Percentiles rank a stretch among this genome's conserved stretches.
Evolutionary conservation across 2,329 filamentous ascomycete genomes (phyloP).

Genomic region (Thielaviopsis cerberus): DNA sequence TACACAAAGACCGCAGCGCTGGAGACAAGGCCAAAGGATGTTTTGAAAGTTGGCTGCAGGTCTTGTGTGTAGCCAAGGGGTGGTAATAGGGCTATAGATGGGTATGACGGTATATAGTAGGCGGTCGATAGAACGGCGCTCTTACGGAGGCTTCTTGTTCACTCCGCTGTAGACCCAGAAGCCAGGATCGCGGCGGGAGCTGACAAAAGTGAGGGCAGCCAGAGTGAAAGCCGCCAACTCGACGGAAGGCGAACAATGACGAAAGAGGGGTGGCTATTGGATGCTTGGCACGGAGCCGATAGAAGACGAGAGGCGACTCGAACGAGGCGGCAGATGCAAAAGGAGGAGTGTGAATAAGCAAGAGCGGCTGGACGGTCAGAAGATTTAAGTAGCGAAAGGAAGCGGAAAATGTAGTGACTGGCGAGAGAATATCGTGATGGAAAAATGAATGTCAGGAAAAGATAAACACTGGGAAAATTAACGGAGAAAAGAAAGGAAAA

Average conservation of each 20-base stretch:
- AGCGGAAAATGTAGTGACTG: background rate
- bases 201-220: constrained; percentile 9
- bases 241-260: constrained; percentile 2
- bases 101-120: background rate
- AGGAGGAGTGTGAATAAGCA: background rate
- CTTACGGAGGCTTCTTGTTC: constrained; percentile 95
- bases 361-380: background rate
- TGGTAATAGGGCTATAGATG: background rate
- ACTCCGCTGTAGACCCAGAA: constrained; percentile 91
- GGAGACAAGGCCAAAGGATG: too few species aligned
- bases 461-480: background rate
- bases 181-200: constrained; percentile 76
- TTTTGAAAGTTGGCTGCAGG: too few species aligned
- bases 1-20: too few species aligned
- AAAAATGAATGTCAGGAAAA: background rate
- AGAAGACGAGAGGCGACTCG: background rate
- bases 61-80: too few species aligned
- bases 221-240: constrained; percentile 12
- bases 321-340: background rate
- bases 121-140: background rate
- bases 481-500: background rate
- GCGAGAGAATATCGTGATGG: background rate
- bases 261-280: background rate
- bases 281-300: background rate
- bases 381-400: background rate